Conservation (phyloP, 305 asterid species). For the Solanum hybrid region DNA sequence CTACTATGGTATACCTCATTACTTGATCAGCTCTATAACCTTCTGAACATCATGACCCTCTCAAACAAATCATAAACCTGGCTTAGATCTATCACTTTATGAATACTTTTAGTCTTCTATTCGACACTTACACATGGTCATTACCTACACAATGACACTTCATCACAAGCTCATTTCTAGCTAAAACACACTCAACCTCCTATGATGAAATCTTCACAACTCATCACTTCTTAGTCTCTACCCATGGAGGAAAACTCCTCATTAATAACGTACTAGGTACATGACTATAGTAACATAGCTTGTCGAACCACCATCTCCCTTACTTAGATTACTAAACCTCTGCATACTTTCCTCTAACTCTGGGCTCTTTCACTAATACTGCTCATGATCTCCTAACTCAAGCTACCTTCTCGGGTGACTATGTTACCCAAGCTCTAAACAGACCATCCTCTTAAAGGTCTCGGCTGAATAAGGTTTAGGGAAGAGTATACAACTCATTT, state of each 20-base stretch:
- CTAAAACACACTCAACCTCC: neutral
- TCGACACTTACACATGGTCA: no score
- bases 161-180: neutral
- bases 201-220: neutral
- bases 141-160: no score
- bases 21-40: no score
- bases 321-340: neutral
- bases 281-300: neutral
- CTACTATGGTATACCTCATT: no score
- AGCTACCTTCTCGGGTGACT: neutral
- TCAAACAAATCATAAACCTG: no score
- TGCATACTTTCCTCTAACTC: neutral
- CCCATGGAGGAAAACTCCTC: neutral
- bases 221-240: neutral
- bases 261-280: neutral
- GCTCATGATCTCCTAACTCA: neutral
- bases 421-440: neutral
- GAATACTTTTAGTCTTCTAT: no score
- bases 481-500: neutral
- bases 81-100: no score
- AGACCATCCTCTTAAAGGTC: neutral
- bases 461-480: neutral
- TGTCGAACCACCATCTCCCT: neutral
- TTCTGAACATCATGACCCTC: no score
- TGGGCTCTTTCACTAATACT: neutral